These are phyloP conservation scores for Inosperma sp. DNA, from an alignment of 768 basidiomycete species.

Conservation along the genomic window DNA sequence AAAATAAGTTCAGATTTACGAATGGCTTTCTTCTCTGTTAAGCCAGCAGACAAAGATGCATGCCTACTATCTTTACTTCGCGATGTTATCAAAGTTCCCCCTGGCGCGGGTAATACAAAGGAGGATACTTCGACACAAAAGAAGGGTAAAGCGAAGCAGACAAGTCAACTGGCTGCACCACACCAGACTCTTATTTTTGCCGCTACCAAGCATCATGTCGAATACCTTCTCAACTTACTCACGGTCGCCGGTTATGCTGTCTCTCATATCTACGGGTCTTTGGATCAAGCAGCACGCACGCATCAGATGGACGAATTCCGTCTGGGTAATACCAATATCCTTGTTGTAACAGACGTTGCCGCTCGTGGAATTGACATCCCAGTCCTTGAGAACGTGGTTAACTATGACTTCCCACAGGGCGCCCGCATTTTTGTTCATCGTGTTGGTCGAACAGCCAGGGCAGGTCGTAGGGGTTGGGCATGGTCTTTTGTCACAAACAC, in stretches of 20 bases:
- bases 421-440: conserved; percentile 93
- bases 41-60: conserved; percentile 91
- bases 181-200: conserved; percentile 94
- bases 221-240: conserved; percentile 81
- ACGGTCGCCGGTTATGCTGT: conserved; percentile 79
- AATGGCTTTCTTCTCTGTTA: conserved; percentile 92
- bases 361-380: conserved; percentile 98
- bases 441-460: conserved; percentile 94
- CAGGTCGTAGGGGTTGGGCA: conserved; percentile 92
- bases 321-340: conserved; percentile 66
- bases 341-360: conserved; percentile 97
- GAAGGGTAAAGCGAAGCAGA: conserved; percentile 49
- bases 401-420: conserved; percentile 97
- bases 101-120: conserved; percentile 35
- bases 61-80: conserved; percentile 78
- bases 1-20: conserved; percentile 92
- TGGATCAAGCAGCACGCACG: conserved; percentile 87
- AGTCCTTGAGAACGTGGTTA: conserved; percentile 91
- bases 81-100: conserved; percentile 82
- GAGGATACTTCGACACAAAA: conserved; percentile 33
- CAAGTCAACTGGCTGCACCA: conserved; percentile 53
- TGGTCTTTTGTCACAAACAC: conserved; percentile 87
- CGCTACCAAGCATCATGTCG: conserved; percentile 98
- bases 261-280: conserved; percentile 92
- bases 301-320: conserved; percentile 91